phyloP scores from a whole-genome alignment of 495 filamentous ascomycete species.

The Neurospora tetraspora region DNA sequence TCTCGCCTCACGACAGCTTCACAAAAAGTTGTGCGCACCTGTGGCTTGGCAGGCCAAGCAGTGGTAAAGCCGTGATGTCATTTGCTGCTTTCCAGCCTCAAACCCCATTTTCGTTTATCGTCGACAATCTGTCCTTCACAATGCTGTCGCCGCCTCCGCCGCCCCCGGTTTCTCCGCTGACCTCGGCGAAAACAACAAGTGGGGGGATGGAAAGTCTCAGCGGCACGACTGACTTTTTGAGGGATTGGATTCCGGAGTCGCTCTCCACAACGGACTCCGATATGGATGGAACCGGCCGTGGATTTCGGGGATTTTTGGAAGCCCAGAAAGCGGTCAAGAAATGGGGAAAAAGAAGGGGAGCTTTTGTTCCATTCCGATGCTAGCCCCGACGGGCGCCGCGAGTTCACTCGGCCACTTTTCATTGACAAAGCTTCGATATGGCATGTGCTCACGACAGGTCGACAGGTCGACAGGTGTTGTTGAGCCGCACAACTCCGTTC shows the following conservation, averaged over 20 bases:
- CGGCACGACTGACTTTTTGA: background rate
- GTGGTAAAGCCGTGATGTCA: background rate
- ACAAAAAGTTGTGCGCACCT: background rate
- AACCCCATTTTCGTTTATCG: background rate
- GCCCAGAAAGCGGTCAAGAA: background rate
- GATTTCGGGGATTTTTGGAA: background rate
- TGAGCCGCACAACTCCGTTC: background rate
- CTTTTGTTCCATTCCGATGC: background rate
- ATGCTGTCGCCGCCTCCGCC: background rate
- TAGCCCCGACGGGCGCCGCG: background rate
- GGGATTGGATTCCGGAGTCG: background rate
- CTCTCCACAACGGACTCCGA: background rate
- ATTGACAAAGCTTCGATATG: background rate
- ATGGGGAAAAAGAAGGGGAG: background rate
- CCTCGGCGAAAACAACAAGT: background rate
- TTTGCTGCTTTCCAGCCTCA: background rate
- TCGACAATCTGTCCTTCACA: background rate
- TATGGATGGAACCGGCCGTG: background rate
- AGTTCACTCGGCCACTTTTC: background rate
- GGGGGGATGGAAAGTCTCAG: background rate
- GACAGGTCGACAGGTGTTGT: background rate
- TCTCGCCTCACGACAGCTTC: background rate
- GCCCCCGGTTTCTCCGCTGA: background rate
- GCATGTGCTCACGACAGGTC: background rate
- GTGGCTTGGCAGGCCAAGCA: background rate